Evolutionary conservation across 108 stramenopile genomes (phyloP).

Genomic region (Aurantiochytrium sp.): DNA sequence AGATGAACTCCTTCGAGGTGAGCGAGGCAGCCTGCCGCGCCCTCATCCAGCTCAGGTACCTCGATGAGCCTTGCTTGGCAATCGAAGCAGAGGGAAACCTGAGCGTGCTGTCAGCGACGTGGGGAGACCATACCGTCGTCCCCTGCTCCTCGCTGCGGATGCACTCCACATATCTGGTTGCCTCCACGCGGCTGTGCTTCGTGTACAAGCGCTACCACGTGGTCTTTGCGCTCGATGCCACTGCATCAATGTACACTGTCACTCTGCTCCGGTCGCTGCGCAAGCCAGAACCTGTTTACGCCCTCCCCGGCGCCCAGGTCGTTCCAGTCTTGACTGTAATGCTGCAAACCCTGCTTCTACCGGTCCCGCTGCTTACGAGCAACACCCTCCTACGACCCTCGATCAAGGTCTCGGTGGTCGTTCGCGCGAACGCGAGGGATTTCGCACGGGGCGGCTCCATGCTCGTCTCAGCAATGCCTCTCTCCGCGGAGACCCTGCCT

Average conservation of each 20-base stretch:
- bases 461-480: background rate
- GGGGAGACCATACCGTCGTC: background rate
- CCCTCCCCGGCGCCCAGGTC: background rate
- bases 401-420: background rate
- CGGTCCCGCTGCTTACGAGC: background rate
- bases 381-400: background rate
- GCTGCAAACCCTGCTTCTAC: background rate
- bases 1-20: background rate
- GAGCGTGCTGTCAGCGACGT: background rate
- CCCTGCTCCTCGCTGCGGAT: background rate
- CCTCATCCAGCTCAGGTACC: background rate
- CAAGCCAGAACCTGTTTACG: background rate
- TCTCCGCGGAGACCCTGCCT: background rate
- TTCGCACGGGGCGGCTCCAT: background rate
- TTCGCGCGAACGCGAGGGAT: background rate
- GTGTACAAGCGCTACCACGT: conserved; percentile 2
- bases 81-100: background rate
- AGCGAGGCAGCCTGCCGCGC: background rate
- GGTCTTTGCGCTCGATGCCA: background rate
- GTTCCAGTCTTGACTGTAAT: background rate
- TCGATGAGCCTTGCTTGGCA: background rate
- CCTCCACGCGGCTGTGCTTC: background rate
- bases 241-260: background rate
- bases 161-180: background rate
- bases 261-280: background rate